Conservation (phyloP, 2,329 filamentous ascomycete genomes). For the Xylaria hypoxylon region DNA sequence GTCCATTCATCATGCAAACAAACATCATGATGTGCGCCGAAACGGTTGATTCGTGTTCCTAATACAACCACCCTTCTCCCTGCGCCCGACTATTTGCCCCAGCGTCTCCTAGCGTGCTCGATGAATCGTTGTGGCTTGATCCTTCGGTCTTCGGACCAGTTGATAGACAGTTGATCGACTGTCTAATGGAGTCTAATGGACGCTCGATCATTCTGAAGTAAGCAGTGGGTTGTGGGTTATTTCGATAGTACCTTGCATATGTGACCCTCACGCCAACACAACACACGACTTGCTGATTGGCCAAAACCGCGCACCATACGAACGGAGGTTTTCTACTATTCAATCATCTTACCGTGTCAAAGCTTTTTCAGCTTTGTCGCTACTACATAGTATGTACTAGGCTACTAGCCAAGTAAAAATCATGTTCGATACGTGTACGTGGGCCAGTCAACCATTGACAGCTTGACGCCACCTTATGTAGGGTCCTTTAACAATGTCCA, state of each 20-base stretch:
- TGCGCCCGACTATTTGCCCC: too few relatives aligned
- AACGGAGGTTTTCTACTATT: background rate
- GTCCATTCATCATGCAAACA: too few relatives aligned
- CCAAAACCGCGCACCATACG: background rate
- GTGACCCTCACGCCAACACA: background rate
- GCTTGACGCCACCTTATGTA: too few relatives aligned
- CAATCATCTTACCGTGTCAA: background rate
- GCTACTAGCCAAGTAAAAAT: too few relatives aligned
- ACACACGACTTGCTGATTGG: background rate
- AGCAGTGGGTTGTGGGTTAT: too few relatives aligned
- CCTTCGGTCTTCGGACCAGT: constrained; percentile 1
- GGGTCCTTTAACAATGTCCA: too few relatives aligned
- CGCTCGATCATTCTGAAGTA: background rate
- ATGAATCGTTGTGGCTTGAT: constrained; percentile 3
- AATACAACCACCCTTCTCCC: too few relatives aligned
- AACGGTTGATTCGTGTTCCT: too few relatives aligned
- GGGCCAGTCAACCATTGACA: background rate
- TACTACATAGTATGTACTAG: background rate
- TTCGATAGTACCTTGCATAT: constrained; percentile 11
- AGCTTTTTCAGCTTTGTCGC: constrained; percentile 6
- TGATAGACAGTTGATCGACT: too few relatives aligned
- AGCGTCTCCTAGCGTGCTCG: background rate
- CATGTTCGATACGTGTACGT: constrained; percentile 23
- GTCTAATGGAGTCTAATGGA: too few relatives aligned
- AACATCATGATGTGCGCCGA: too few relatives aligned